Base-by-base conservation (phyloP, 176 grass and related monocot genomes). In the Avena insularis region DNA sequence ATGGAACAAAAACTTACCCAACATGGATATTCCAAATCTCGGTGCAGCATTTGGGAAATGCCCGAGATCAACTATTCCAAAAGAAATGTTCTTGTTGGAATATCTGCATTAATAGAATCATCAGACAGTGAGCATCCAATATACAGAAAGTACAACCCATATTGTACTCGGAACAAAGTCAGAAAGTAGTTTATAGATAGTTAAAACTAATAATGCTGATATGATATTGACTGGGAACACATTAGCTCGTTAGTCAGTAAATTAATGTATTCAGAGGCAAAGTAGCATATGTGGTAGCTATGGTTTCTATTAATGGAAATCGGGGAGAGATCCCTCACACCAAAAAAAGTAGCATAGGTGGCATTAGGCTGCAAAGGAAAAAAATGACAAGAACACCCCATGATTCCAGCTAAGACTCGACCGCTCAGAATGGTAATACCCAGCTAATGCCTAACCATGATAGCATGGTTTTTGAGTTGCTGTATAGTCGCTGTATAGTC, bases 41-140 rank as follows among this genome's bases (percentile, higher is more conserved):
- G 92, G 84, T 56, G 94, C 92, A 83, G 92, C 94, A 94, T 96
- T 96, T 90, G 97, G 97, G n/a, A 96, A 99, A 85, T 95, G 97
- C 78, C 97, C 97, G 51, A 99, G 83, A 92, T 96, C 97, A 84
- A 99, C 74, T 93, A 93, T 83, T 84, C 92, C 94, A 94, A 99
- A 99, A 68, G 97, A 96, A 57, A 99, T 89, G 49, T 91, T 96
- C 88, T 94, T 99, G 83, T 91, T 96, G 17, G 94, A 91, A 90
- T 94, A 96, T 85, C 97, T 96, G 89, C 79, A 92, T 83, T 67
- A 50, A 91, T 23, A 82, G 19, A 83, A 92, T 80, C 38, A 36
- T 82, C n/a, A 78, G 13, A 73, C 40, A 43, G 40, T 43, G 40
- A 57, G 72, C 59, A 83, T 72, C 38, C 45, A 78, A 49, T 46